A percentile compares a stretch with the other conserved stretches of the same genome.
These are phyloP conservation scores for Penicillium sp. DNA, from an alignment of 2,329 filamentous ascomycete species.

Conservation along the genomic window DNA sequence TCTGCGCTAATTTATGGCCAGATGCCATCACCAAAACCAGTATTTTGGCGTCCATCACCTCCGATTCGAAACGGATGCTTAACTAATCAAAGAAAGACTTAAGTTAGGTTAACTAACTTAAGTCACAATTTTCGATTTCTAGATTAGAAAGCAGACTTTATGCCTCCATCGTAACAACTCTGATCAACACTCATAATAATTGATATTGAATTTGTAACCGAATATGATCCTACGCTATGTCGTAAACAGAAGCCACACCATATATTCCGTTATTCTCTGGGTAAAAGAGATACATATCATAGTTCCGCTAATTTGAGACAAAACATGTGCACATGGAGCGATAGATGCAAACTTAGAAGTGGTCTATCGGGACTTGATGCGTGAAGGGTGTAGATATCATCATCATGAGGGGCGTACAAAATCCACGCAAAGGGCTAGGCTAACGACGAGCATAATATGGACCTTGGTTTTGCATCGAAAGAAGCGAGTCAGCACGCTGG, in stretches of 20 bases:
- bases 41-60: no score
- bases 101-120: no score
- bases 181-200: no score
- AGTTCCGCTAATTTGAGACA: slow-evolving; percentile 8
- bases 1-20: no score
- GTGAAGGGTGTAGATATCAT: neutral
- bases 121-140: no score
- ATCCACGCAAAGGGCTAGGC: slow-evolving; percentile 3
- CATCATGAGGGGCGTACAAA: neutral
- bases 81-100: no score
- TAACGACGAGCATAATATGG: slow-evolving; percentile 44
- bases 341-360: neutral
- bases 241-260: neutral
- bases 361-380: neutral
- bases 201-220: neutral
- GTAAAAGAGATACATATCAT: neutral
- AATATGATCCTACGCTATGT: neutral
- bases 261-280: neutral
- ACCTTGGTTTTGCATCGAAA: slow-evolving; percentile 44
- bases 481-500: slow-evolving; percentile 49
- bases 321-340: neutral
- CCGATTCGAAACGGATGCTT: no score
- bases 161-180: no score
- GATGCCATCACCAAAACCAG: no score
- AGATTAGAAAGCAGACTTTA: no score